Percentiles rank a stretch among this genome's conserved stretches.
Conservation (phyloP, 108 stramenopile species). For the Cyclostephanos tholiformis region DNA sequence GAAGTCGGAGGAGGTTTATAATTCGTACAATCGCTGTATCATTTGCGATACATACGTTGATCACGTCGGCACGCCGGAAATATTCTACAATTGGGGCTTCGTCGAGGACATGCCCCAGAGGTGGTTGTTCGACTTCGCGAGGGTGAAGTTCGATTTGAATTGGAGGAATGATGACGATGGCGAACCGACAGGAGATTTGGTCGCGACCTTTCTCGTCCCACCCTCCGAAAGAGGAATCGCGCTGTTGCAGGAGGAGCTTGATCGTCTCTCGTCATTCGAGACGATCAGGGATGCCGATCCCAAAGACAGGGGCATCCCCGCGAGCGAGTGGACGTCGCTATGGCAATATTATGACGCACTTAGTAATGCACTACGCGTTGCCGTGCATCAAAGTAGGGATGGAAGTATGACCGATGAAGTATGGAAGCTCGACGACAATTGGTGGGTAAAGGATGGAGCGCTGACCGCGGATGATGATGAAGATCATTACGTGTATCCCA, state of each 20-base stretch:
- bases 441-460: slow-evolving; percentile 43
- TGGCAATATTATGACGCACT: slow-evolving; percentile 43
- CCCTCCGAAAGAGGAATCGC: too few relatives aligned
- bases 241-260: too few relatives aligned
- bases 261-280: too few relatives aligned
- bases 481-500: slow-evolving; percentile 23
- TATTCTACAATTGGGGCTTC: slow-evolving; percentile 79
- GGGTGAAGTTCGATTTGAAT: slow-evolving; percentile 46
- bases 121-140: slow-evolving; percentile 60
- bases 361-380: slow-evolving; percentile 22
- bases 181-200: slow-evolving; percentile 18
- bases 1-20: slow-evolving; percentile 67
- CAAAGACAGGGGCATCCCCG: too few relatives aligned
- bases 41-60: slow-evolving; percentile 43
- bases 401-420: slow-evolving; percentile 30
- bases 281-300: too few relatives aligned
- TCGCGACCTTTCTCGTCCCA: slow-evolving; percentile 34
- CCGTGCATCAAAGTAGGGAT: slow-evolving; percentile 18
- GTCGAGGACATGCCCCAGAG: slow-evolving; percentile 78
- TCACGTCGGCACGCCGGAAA: slow-evolving; percentile 64
- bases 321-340: too few relatives aligned
- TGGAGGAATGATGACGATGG: slow-evolving; percentile 23
- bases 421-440: slow-evolving; percentile 29
- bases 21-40: slow-evolving; percentile 68
- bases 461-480: slow-evolving; percentile 9